These are phyloP conservation scores for Colletotrichum noveboracense DNA, from an alignment of 2,329 filamentous ascomycete genomes.

Conservation along the genomic window DNA sequence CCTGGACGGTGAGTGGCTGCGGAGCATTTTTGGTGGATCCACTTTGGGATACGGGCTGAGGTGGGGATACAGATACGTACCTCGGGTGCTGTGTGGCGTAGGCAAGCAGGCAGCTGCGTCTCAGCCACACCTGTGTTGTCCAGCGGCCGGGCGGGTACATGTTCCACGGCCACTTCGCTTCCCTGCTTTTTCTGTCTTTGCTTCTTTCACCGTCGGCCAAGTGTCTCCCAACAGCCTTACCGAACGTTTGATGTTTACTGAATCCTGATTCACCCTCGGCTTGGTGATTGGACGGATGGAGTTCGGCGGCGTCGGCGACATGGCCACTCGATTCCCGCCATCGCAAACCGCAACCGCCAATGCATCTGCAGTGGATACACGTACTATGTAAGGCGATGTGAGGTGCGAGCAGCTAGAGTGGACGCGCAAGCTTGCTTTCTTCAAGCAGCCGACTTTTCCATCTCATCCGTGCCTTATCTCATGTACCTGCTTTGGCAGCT, in stretches of 20 bases:
- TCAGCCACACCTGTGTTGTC: neutral
- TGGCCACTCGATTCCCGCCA: neutral
- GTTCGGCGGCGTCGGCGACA: neutral
- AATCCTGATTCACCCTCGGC: neutral
- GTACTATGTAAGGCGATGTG: neutral
- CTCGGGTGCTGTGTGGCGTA: neutral
- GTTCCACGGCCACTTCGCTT: neutral
- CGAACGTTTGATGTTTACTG: neutral
- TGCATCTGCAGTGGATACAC: neutral
- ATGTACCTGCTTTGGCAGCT: neutral
- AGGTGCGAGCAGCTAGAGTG: neutral
- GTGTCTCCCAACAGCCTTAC: neutral
- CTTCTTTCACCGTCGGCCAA: neutral
- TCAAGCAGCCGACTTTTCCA: neutral
- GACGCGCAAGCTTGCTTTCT: slow-evolving; percentile 16
- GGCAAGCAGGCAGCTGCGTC: neutral
- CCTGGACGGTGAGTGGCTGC: neutral
- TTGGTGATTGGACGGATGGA: neutral
- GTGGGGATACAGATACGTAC: neutral
- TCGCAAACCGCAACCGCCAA: neutral
- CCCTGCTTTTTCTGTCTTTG: neutral
- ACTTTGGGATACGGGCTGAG: neutral
- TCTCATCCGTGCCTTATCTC: neutral
- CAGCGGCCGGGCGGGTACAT: neutral
- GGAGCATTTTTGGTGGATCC: neutral